Evolutionary conservation across 495 filamentous ascomycete genomes (phyloP).

Genomic region (Podospora bellae-mahoneyi): DNA sequence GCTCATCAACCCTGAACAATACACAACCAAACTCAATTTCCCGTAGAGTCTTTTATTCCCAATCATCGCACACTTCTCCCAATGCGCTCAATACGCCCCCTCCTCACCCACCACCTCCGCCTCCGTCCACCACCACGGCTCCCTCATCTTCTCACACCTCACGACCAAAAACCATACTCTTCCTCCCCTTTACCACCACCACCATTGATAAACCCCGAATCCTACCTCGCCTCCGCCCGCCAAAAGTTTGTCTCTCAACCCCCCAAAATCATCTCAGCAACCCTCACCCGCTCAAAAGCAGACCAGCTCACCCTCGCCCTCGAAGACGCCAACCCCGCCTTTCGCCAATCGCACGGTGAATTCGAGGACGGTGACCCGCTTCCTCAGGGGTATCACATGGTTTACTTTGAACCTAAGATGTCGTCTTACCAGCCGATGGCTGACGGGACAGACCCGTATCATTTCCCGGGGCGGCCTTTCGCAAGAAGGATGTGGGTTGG

Average conservation of each 20-base stretch:
- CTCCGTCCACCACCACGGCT: neutral
- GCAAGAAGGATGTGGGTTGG: slow-evolving; percentile 78
- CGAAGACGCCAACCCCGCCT: slow-evolving; percentile 7
- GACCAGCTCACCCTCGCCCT: slow-evolving; percentile 7
- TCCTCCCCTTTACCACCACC: neutral
- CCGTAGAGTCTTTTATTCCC: neutral
- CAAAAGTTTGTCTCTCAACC: neutral
- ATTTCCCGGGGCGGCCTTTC: slow-evolving; percentile 63
- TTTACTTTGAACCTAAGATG: slow-evolving; percentile 65
- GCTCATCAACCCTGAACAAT: slow-evolving; percentile 52
- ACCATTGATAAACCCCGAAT: neutral
- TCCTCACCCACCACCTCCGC: neutral
- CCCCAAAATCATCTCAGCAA: neutral
- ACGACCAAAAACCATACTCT: neutral
- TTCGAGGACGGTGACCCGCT: slow-evolving; percentile 26
- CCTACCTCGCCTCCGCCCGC: neutral
- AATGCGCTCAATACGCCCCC: neutral
- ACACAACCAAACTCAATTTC: no score
- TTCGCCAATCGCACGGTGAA: slow-evolving; percentile 26
- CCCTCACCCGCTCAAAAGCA: neutral
- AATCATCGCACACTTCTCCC: neutral
- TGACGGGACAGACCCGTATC: slow-evolving; percentile 71
- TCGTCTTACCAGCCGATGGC: slow-evolving; percentile 51
- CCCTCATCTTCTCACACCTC: neutral
- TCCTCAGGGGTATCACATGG: slow-evolving; percentile 66